These are phyloP conservation scores for Cercospora sp. DNA, from an alignment of 2,329 filamentous ascomycete species.

Conservation along the genomic window DNA sequence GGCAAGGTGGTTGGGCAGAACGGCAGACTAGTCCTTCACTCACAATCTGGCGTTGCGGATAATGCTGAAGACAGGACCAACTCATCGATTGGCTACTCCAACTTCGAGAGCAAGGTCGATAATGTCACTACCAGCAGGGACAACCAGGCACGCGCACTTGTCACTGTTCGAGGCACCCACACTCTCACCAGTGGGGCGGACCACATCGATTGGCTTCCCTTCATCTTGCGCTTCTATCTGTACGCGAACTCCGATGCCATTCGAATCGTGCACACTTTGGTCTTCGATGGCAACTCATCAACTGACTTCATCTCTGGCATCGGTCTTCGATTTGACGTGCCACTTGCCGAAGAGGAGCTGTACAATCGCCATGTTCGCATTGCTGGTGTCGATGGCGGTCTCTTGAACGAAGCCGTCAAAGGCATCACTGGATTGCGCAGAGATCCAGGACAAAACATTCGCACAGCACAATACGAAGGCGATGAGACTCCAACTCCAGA, in stretches of 20 bases:
- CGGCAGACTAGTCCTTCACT: slow-evolving; percentile 53
- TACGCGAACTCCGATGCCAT: slow-evolving; percentile 60
- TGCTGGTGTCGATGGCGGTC: slow-evolving; percentile 56
- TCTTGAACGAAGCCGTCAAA: slow-evolving; percentile 60
- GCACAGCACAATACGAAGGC: slow-evolving; percentile 55
- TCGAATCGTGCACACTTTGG: slow-evolving; percentile 57
- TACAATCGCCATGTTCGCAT: slow-evolving; percentile 63
- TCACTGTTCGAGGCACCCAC: slow-evolving; percentile 50
- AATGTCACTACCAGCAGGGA: slow-evolving; percentile 53
- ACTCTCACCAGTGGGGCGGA: slow-evolving; percentile 35
- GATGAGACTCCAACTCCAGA: slow-evolving; percentile 46
- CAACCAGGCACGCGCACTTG: slow-evolving; percentile 48
- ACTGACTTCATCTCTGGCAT: slow-evolving; percentile 57
- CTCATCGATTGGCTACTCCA: slow-evolving; percentile 44
- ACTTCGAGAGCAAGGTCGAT: slow-evolving; percentile 55
- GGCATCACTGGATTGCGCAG: slow-evolving; percentile 60
- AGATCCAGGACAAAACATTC: slow-evolving; percentile 55
- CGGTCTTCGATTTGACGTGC: slow-evolving; percentile 58
- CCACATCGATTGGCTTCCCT: slow-evolving; percentile 56
- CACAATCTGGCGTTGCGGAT: slow-evolving; percentile 51
- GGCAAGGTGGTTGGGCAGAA: slow-evolving; percentile 47
- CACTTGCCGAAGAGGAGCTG: slow-evolving; percentile 53
- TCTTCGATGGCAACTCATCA: slow-evolving; percentile 55
- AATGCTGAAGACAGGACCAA: slow-evolving; percentile 43
- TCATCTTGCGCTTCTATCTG: slow-evolving; percentile 59